phyloP scores from a whole-genome alignment of 2,329 filamentous ascomycete species.

The Sporothrix dimorphospora region DNA sequence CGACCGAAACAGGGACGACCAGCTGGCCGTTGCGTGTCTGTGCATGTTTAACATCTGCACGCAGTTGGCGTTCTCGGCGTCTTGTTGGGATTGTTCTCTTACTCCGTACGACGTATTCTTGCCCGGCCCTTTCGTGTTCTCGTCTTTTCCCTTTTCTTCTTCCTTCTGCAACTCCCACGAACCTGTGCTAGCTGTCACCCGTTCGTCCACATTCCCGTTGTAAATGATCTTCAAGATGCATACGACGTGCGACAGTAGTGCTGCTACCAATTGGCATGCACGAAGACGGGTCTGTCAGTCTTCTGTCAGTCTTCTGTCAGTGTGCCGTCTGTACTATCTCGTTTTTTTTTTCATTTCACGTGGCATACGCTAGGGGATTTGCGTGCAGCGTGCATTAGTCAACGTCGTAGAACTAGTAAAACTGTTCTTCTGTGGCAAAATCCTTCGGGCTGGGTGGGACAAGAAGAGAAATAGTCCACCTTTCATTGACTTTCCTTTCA shows the following conservation, averaged over 20 bases:
- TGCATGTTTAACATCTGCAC: not conserved
- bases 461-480: not conserved
- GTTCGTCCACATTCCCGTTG: not conserved
- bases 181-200: not conserved
- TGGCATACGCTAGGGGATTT: slow-evolving; percentile 21
- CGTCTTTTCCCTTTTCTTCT: not conserved
- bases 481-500: no score
- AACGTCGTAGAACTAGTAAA: not conserved
- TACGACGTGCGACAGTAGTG: slow-evolving; percentile 11
- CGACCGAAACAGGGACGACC: slow-evolving; percentile 17
- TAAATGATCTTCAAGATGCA: slow-evolving; percentile 15
- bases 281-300: not conserved
- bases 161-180: not conserved
- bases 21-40: slow-evolving; percentile 10
- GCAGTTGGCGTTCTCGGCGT: not conserved
- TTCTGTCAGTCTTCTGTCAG: not conserved
- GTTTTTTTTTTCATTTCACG: slow-evolving; percentile 13
- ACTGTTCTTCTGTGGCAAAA: slow-evolving; percentile 1
- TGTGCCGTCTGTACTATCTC: not conserved
- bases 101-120: not conserved
- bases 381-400: slow-evolving; percentile 8
- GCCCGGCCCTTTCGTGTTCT: not conserved
- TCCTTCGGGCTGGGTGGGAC: not conserved
- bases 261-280: not conserved
- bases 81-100: not conserved